A percentile compares a stretch with the other conserved stretches of the same genome.
Conservation (phyloP, 2,329 filamentous ascomycete species). For the Dothidotthia symphoricarpi region DNA sequence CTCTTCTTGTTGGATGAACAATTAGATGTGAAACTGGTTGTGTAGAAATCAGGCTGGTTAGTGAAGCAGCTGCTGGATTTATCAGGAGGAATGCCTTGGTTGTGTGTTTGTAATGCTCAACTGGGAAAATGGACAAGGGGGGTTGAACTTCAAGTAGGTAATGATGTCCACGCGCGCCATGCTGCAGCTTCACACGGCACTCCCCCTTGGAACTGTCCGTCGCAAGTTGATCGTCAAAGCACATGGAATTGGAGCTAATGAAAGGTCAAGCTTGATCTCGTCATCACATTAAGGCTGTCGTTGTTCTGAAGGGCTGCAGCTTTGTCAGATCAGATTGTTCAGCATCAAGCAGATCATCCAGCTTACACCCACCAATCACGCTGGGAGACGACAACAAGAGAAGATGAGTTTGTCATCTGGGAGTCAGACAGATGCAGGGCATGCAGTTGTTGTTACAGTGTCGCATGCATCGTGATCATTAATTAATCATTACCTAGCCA, state of each 20-base stretch:
- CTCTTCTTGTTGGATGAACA: background rate
- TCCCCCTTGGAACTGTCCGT: background rate
- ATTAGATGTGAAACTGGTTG: background rate
- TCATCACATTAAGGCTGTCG: slow-evolving; percentile 12
- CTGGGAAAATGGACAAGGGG: too few species aligned
- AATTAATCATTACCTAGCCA: too few species aligned
- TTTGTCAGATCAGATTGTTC: slow-evolving; percentile 34
- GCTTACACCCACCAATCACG: slow-evolving; percentile 17
- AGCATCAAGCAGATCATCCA: slow-evolving; percentile 26
- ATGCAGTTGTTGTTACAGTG: slow-evolving; percentile 4
- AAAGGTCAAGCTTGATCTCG: slow-evolving; percentile 13
- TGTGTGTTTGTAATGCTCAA: too few species aligned
- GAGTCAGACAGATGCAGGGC: slow-evolving; percentile 9
- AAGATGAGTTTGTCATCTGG: slow-evolving; percentile 11
- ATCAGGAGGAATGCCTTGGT: too few species aligned
- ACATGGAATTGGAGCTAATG: background rate
- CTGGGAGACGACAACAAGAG: slow-evolving; percentile 2
- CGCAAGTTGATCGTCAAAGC: background rate
- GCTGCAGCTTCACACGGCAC: background rate
- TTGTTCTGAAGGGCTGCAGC: background rate
- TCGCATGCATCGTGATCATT: background rate
- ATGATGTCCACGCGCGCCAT: background rate
- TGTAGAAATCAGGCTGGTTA: too few species aligned
- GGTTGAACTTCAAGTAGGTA: too few species aligned
- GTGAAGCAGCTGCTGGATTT: too few species aligned